phyloP scores from a whole-genome alignment of 768 basidiomycete genomes.

The Imleria badia region DNA sequence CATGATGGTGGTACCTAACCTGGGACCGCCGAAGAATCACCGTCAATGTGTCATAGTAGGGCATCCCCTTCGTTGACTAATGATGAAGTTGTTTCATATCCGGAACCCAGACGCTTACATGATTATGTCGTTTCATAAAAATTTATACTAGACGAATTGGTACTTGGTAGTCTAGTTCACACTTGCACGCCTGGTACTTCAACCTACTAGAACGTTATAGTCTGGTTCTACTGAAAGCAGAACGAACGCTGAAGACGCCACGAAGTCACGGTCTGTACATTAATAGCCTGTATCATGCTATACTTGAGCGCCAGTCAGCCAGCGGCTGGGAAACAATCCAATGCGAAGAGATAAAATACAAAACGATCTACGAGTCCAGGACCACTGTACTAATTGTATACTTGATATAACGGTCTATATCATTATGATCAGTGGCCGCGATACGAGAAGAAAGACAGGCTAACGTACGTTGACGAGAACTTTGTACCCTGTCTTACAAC shows the following conservation, averaged over 20 bases:
- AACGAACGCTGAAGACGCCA: background rate
- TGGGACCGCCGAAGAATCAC: no score
- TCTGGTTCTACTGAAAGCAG: background rate
- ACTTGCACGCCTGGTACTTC: no score
- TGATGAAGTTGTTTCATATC: background rate
- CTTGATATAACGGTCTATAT: slow-evolving; percentile 81
- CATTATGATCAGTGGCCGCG: slow-evolving; percentile 9
- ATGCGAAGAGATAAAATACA: slow-evolving; percentile 18
- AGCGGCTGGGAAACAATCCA: background rate
- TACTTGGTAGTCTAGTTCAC: no score
- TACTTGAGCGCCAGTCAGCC: background rate
- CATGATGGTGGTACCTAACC: no score
- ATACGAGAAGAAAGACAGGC: background rate
- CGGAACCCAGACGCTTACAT: no score
- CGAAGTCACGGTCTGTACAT: no score
- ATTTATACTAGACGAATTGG: no score
- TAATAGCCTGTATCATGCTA: background rate
- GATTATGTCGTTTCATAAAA: no score
- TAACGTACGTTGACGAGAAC: slow-evolving; percentile 89
- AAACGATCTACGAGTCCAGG: slow-evolving; percentile 9
- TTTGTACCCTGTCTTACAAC: slow-evolving; percentile 97
- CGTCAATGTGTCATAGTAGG: no score
- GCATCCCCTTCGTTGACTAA: background rate
- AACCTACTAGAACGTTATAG: no score
- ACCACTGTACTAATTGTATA: slow-evolving; percentile 71